Conservation (phyloP, 768 basidiomycete species). For the Leccinum ochraceum region DNA sequence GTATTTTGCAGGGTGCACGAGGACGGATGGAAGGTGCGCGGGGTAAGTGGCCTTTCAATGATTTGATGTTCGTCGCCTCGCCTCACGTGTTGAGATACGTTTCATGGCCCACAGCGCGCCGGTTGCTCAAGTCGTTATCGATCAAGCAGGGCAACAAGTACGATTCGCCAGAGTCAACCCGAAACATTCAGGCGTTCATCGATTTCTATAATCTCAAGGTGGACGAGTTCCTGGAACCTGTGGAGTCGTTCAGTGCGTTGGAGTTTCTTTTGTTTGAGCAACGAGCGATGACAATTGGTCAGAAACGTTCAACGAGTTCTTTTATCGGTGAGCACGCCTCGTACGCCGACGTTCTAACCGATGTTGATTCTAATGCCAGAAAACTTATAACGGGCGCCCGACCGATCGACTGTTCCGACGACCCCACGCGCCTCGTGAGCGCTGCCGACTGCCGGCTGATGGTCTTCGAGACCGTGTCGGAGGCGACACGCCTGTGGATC, state of each 20-base stretch:
- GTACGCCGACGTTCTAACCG: not conserved
- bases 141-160: conserved; percentile 95
- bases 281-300: not conserved
- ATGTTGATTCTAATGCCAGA: conserved; percentile 37
- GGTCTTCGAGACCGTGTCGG: conserved; percentile 83
- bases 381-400: conserved; percentile 86
- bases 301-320: conserved; percentile 95
- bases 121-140: conserved; percentile 85
- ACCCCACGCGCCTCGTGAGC: conserved; percentile 79
- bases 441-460: conserved; percentile 97
- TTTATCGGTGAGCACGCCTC: conserved; percentile 57
- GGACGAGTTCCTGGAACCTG: conserved; percentile 79
- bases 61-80: not conserved
- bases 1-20: conserved; percentile 63
- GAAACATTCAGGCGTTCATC: conserved; percentile 86
- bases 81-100: conserved; percentile 1
- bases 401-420: conserved; percentile 67
- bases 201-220: conserved; percentile 86
- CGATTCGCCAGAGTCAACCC: conserved; percentile 79
- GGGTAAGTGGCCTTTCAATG: conserved; percentile 47
- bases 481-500: conserved; percentile 93
- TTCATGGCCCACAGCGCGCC: conserved; percentile 54
- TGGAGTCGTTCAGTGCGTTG: conserved; percentile 79
- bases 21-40: conserved; percentile 86
- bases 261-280: not conserved